Percentiles rank a stretch among this genome's conserved stretches.
These are phyloP conservation scores for Fusarium sp. DNA, from an alignment of 2,329 filamentous ascomycete species.

Conservation along the genomic window DNA sequence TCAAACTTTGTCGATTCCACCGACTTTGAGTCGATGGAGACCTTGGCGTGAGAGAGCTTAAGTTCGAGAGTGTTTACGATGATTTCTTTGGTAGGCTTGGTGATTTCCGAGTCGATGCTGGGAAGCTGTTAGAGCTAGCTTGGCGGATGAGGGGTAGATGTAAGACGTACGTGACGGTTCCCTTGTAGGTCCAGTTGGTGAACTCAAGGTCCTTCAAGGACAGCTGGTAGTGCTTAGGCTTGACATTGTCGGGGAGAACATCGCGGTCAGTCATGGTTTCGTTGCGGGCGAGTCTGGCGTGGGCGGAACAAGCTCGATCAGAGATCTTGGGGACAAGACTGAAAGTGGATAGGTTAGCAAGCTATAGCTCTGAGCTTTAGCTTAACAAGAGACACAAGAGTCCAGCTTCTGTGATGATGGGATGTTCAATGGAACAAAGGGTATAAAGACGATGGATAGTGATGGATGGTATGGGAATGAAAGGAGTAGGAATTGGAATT, in stretches of 20 bases:
- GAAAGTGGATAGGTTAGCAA: constrained; percentile 26
- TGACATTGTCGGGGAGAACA: constrained; percentile 72
- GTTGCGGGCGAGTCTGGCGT: constrained; percentile 51
- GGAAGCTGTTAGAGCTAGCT: constrained; percentile 24
- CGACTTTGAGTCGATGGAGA: constrained; percentile 67
- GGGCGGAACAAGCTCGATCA: constrained; percentile 51
- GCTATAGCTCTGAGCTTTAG: constrained; percentile 40
- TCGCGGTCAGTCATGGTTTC: constrained; percentile 68
- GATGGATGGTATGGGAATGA: background rate
- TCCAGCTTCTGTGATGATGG: background rate
- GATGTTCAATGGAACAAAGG: background rate
- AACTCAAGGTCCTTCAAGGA: constrained; percentile 87
- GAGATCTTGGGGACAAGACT: constrained; percentile 46
- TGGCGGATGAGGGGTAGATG: constrained; percentile 16
- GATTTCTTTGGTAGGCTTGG: constrained; percentile 78
- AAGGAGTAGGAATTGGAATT: background rate
- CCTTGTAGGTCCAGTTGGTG: constrained; percentile 79
- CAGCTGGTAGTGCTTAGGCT: constrained; percentile 86
- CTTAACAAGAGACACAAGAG: constrained; percentile 22
- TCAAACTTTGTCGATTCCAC: constrained; percentile 74
- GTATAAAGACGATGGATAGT: constrained; percentile 7
- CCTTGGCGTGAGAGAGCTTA: constrained; percentile 74
- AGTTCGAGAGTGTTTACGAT: constrained; percentile 88
- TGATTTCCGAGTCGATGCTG: constrained; percentile 80
- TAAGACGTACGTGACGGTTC: constrained; percentile 70